Base-by-base conservation (phyloP, 2,329 filamentous ascomycete species). In the Neonectria ditissima region DNA sequence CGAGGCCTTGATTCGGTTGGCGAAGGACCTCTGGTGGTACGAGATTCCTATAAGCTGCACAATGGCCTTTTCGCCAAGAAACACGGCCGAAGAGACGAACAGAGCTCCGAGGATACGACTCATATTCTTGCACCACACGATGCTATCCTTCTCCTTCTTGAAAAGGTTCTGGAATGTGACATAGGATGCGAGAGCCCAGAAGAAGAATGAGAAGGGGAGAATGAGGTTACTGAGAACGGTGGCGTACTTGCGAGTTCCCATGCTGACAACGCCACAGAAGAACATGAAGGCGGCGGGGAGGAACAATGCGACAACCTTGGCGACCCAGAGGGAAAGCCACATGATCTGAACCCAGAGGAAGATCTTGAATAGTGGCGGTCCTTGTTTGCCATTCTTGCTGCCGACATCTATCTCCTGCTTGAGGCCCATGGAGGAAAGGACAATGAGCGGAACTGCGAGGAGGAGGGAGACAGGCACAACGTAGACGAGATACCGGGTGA, bases 21-120 rank as follows among this genome's bases (percentile, higher is more conserved):
- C 89, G 78, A 96, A 96, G 50, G 93, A 94, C 69, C 93, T 89
- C 73, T 93, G 90, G 77, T 96, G 92, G 76, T 96, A 96, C 65
- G 91, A 91, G 77, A 96, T 92, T 74, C 91, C 92, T 76, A 96
- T 94, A 64, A 95, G 83, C 78, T 95, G 92, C 34, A 96, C 90
- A 67, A 95, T 84, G 62, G 90, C 83, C 78, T 93, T 93, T 78
- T 96, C 92, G n/a, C 82, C 88, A 16, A 95, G 84, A 64, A 92
- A 89, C 18, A 95, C 86, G 53, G 91, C 83, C 0, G 90, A 87
- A 10, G 89, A 91, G 43, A 91, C 86, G 50, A 94, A 86, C 30
- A 87, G 79, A 2, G 91, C 90, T 22, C 86, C 87, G 6, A 95
- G 81, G 16, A 95, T 83, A 53, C 86, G 87, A 67, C 86, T 85